phyloP scores from a whole-genome alignment of 1,139 yeast species.

The Saccharomyces hybrid region DNA sequence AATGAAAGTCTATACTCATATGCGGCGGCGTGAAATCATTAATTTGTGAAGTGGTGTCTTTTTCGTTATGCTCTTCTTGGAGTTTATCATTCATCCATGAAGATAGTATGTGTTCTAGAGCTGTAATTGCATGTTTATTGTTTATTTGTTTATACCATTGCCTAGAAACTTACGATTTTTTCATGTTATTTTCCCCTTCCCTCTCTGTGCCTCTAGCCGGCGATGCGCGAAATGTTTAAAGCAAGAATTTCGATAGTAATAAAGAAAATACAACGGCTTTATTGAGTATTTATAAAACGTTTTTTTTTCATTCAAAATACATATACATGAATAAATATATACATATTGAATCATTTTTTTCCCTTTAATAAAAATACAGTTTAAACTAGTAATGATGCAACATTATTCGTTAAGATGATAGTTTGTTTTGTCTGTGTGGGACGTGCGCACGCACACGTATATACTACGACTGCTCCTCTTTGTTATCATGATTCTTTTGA shows the following conservation, averaged over 20 bases:
- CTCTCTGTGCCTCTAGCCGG: neutral
- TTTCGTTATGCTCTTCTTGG: neutral
- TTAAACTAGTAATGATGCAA: neutral
- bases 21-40: neutral
- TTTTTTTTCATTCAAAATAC: neutral
- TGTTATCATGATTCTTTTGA: neutral
- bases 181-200: neutral
- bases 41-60: neutral
- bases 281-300: neutral
- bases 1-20: conserved; percentile 1
- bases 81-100: conserved; percentile 1
- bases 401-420: neutral
- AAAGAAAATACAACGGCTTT: neutral
- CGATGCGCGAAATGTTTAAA: neutral
- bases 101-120: neutral
- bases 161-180: neutral
- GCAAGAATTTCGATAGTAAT: neutral
- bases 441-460: neutral
- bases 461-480: neutral
- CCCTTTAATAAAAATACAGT: neutral
- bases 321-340: neutral
- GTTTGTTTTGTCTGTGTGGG: neutral
- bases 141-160: neutral
- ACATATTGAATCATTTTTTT: neutral
- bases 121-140: neutral